Percentiles rank a stretch among this genome's conserved stretches.
Evolutionary conservation across 495 filamentous ascomycete genomes (phyloP).

Genomic region (Podospora fimiseda): DNA sequence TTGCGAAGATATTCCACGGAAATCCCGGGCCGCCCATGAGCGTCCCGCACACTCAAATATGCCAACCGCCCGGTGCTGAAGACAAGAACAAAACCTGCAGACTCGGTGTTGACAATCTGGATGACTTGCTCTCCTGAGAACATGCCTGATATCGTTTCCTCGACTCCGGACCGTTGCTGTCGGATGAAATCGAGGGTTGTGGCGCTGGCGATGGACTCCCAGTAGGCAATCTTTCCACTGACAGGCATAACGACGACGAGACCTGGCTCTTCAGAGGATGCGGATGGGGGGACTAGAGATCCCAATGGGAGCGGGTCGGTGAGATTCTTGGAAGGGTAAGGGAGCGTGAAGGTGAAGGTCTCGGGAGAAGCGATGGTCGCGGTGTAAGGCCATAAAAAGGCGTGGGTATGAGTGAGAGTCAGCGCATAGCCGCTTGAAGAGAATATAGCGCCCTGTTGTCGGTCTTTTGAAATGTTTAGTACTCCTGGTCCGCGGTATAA

Average conservation of each 20-base stretch:
- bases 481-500: slow-evolving; percentile 2
- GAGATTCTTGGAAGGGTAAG: slow-evolving; percentile 57
- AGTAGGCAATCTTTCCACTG: slow-evolving; percentile 81
- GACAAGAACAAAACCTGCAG: slow-evolving; percentile 73
- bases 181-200: slow-evolving; percentile 67
- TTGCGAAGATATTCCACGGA: slow-evolving; percentile 65
- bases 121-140: slow-evolving; percentile 70
- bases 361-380: slow-evolving; percentile 57
- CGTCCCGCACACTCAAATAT: slow-evolving; percentile 75
- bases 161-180: slow-evolving; percentile 69
- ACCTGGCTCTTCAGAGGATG: slow-evolving; percentile 68
- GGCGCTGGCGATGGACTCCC: slow-evolving; percentile 86
- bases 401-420: slow-evolving; percentile 68
- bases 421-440: slow-evolving; percentile 66
- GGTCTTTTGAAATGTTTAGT: slow-evolving; percentile 33
- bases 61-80: slow-evolving; percentile 80
- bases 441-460: slow-evolving; percentile 59
- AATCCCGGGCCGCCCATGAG: slow-evolving; percentile 77
- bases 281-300: slow-evolving; percentile 65
- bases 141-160: slow-evolving; percentile 64
- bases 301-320: slow-evolving; percentile 71
- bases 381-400: slow-evolving; percentile 83
- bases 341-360: slow-evolving; percentile 68
- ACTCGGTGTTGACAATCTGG: slow-evolving; percentile 71
- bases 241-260: slow-evolving; percentile 76